These are phyloP conservation scores for Gyrodon lividus DNA, from an alignment of 768 basidiomycete species.

Conservation along the genomic window DNA sequence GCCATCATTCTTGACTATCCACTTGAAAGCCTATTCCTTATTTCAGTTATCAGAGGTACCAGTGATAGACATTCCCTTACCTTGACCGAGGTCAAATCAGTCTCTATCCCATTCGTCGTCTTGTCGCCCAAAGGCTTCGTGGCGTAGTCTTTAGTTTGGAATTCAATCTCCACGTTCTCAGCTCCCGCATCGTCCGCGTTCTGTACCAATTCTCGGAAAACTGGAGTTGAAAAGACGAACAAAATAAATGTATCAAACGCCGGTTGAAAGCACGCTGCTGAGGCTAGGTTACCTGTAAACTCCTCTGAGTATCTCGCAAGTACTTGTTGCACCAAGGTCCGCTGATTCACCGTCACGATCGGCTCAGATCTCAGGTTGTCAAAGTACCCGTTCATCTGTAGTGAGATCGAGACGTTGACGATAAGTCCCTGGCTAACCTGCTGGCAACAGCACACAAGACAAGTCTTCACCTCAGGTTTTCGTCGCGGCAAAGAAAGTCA, in stretches of 20 bases:
- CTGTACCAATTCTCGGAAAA: constrained; percentile 52
- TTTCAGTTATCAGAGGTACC: too few species aligned
- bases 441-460: neutral
- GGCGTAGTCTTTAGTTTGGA: constrained; percentile 28
- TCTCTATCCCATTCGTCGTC: neutral
- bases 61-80: neutral
- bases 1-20: constrained; percentile 48
- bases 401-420: neutral
- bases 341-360: constrained; percentile 12
- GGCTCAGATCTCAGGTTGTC: neutral
- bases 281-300: constrained; percentile 9
- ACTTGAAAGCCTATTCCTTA: constrained; percentile 23
- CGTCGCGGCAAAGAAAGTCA: neutral
- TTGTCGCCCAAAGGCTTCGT: neutral
- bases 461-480: neutral
- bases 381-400: neutral
- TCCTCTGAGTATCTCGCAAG: constrained; percentile 18
- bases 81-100: neutral
- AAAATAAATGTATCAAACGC: neutral
- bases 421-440: too few species aligned
- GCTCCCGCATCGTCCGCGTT: constrained; percentile 51
- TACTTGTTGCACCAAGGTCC: constrained; percentile 16
- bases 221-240: too few species aligned
- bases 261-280: neutral
- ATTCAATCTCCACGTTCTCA: constrained; percentile 35